Conservation (phyloP, 352 stramenopile genomes). For the Phytophthora idaei region DNA sequence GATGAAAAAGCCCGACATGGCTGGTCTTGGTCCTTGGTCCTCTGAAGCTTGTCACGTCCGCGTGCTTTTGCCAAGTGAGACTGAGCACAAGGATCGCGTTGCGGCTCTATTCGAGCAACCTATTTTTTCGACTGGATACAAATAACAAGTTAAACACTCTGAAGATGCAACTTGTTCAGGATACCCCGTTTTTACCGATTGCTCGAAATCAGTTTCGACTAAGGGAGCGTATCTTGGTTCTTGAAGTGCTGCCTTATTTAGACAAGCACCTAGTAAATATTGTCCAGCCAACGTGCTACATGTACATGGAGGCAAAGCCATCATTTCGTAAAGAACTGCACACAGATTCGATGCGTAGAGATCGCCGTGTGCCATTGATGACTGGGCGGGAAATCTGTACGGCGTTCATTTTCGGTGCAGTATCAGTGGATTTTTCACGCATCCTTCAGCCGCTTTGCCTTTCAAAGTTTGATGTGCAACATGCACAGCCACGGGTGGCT, state of each 20-base stretch:
- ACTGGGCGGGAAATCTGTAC: not conserved
- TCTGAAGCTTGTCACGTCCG: slow-evolving; percentile 24
- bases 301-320: not conserved
- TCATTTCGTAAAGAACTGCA: not conserved
- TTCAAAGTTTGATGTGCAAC: not conserved
- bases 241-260: not conserved
- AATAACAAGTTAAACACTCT: slow-evolving; percentile 4
- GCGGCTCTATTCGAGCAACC: slow-evolving; percentile 6
- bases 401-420: slow-evolving; percentile 7
- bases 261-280: not conserved
- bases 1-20: slow-evolving; percentile 77
- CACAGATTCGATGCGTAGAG: not conserved
- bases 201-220: slow-evolving; percentile 29
- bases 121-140: not conserved
- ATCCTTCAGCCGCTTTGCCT: not conserved
- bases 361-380: not conserved
- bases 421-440: slow-evolving; percentile 30
- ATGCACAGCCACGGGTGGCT: not conserved
- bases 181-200: slow-evolving; percentile 30
- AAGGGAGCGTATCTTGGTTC: not conserved
- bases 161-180: slow-evolving; percentile 3
- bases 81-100: not conserved
- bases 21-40: not conserved
- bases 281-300: not conserved
- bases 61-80: slow-evolving; percentile 41